phyloP scores from a whole-genome alignment of 768 basidiomycete genomes.

The Tulasnella sp. region DNA sequence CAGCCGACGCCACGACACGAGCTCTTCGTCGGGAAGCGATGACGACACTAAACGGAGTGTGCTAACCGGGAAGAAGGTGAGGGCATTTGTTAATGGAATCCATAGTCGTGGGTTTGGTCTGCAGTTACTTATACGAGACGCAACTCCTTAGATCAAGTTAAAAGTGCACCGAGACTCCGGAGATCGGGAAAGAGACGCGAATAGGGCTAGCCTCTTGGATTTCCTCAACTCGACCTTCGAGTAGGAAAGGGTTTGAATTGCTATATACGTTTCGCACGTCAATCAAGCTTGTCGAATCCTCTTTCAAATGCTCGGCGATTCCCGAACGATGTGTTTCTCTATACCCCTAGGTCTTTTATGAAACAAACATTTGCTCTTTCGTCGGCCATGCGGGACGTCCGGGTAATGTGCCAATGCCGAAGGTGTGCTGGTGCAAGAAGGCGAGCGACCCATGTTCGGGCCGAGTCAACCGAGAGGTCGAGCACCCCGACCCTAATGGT shows the following conservation, averaged over 20 bases:
- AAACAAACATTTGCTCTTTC: neutral
- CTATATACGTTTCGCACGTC: constrained; percentile 5
- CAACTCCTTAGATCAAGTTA: constrained; percentile 16
- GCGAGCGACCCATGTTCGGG: neutral
- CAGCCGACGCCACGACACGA: neutral
- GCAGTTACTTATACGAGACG: neutral
- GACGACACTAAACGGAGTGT: constrained; percentile 2
- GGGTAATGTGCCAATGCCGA: neutral
- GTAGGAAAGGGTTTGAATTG: neutral
- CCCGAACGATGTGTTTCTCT: neutral
- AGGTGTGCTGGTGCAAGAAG: neutral
- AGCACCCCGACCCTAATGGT: neutral
- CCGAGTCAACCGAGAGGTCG: neutral
- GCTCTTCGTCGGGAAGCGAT: constrained; percentile 9
- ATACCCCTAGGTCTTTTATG: constrained; percentile 5
- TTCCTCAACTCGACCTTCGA: constrained; percentile 21
- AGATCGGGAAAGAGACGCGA: constrained; percentile 19
- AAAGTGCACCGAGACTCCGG: constrained; percentile 15
- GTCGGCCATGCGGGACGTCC: neutral
- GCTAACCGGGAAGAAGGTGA: constrained; percentile 19
- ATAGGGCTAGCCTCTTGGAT: constrained; percentile 13
- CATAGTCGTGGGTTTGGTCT: neutral
- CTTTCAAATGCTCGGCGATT: neutral
- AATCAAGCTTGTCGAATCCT: neutral
- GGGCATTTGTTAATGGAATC: neutral